A percentile compares a stretch with the other conserved stretches of the same genome.
These are phyloP conservation scores for Diospyros kaki DNA, from an alignment of 148 eudicot species.

Conservation along the genomic window DNA sequence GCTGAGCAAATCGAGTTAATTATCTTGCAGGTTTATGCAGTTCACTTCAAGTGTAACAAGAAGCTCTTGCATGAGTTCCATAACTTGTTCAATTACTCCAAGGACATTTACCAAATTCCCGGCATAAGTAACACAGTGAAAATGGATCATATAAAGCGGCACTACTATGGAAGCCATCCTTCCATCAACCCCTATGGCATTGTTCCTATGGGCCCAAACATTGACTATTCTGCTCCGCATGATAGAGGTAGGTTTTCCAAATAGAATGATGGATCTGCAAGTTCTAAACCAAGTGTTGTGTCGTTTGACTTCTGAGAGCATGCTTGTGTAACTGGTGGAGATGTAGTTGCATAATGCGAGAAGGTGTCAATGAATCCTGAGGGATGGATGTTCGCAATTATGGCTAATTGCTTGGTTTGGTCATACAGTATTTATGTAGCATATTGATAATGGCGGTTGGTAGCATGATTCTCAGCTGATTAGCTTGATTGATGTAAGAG, in stretches of 20 bases:
- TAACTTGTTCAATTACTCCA: conserved; percentile 75
- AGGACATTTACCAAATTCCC: conserved; percentile 74
- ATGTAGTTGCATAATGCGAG: too few relatives aligned
- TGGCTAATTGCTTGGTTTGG: too few relatives aligned
- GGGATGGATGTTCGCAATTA: too few relatives aligned
- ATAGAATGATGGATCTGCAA: conserved; percentile 10
- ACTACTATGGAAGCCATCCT: conserved; percentile 82
- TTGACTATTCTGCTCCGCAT: conserved; percentile 70
- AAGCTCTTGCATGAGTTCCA: conserved; percentile 66
- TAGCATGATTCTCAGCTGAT: too few relatives aligned
- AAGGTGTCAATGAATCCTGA: too few relatives aligned
- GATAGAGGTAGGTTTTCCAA: conserved; percentile 45
- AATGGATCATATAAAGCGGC: conserved; percentile 81
- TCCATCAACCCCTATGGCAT: conserved; percentile 68
- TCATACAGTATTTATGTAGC: too few relatives aligned
- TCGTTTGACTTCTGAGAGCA: too few relatives aligned
- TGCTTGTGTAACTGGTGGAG: too few relatives aligned
- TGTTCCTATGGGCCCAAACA: conserved; percentile 67
- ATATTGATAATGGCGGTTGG: too few relatives aligned
- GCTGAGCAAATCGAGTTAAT: too few relatives aligned
- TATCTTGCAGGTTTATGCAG: conserved; percentile 37
- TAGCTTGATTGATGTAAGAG: too few relatives aligned
- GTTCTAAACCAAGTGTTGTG: too few relatives aligned
- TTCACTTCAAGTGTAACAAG: conserved; percentile 93
- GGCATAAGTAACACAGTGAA: conserved; percentile 73